These are phyloP conservation scores for Epichloe sp. DNA, from an alignment of 2,329 filamentous ascomycete genomes.

Conservation along the genomic window DNA sequence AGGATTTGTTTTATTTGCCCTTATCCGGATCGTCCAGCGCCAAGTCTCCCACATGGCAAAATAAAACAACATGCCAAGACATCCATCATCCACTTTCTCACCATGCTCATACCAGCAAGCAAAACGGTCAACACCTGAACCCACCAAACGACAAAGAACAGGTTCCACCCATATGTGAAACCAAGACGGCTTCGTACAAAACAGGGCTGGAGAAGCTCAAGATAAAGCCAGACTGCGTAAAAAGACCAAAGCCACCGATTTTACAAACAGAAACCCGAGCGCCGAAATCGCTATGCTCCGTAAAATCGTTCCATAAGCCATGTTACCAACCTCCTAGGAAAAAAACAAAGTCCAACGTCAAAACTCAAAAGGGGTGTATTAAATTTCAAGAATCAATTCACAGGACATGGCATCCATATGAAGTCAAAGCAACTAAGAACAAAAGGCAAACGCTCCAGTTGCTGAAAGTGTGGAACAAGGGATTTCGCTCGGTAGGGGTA, in stretches of 20 bases:
- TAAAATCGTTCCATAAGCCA: constrained; percentile 13
- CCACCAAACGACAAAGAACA: neutral
- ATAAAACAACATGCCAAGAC: neutral
- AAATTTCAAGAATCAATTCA: neutral
- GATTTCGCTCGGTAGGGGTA: neutral
- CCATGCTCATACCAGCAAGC: too few relatives aligned
- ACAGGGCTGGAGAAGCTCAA: neutral
- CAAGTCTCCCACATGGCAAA: neutral
- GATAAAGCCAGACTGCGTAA: neutral
- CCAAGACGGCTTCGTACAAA: neutral
- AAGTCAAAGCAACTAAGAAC: neutral
- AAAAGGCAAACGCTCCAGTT: neutral
- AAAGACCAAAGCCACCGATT: constrained; percentile 1
- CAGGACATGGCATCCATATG: neutral
- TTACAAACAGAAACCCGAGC: constrained; percentile 13
- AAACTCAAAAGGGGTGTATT: neutral
- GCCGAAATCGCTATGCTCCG: constrained; percentile 29
- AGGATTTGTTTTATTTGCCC: neutral
- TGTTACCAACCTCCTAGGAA: constrained; percentile 9
- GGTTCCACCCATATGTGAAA: neutral
- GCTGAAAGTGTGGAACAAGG: neutral
- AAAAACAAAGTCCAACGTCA: neutral
- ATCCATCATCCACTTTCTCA: neutral
- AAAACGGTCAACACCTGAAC: too few relatives aligned
- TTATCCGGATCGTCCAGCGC: neutral